Base-by-base conservation (phyloP, 2,329 filamentous ascomycete genomes). In the Aureobasidium sp. region DNA sequence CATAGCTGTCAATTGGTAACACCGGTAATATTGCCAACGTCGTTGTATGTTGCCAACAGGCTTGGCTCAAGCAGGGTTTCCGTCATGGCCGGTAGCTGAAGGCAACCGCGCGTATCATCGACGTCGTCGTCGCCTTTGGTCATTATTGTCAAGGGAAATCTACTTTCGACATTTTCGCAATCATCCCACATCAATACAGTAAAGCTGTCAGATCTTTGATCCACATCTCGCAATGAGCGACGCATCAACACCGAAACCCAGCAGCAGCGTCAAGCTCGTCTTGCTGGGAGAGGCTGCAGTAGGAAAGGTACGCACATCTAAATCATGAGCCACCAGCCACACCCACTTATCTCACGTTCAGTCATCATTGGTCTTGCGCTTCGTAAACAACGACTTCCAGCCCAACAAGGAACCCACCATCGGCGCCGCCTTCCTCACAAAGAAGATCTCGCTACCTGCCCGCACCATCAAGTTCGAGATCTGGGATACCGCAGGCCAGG, bases 351-450 rank as follows among this genome's bases (percentile, higher is more conserved):
- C 57, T 56, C 27, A 1, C 20, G 1, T 62, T 27, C 71, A 96
- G 94, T 97, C 94, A 55, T 99, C 94, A 50, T 87, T 99, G 63
- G 94, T 99, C 66, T 84, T 99, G 74, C 91, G 94, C 73, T 99
- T 99, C 78, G 94, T 99, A 74, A 97, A 97, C 83, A 94, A 99
- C 79, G 93, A 97, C 78, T 99, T 99, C 73, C 94, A 99, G 81
- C 94, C 97, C 79, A 97, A 97, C 79, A 97, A 97, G 82, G 94
- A 99, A 77, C 94, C 94, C 65, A 99, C 94, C 67, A 99, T 99
- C 78, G 94, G 94, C 82, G 94, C 94, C 72, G 94, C 94, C 67
- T 99, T 99, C 79, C 81, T 99, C 68, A 99, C 94, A 69, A 94
- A 99, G 79, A 99, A 97, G 86, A 97, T 93, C 81, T 94, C 91